Evolutionary conservation across 108 stramenopile species (phyloP).

Genomic region (Fragilaria radians): DNA sequence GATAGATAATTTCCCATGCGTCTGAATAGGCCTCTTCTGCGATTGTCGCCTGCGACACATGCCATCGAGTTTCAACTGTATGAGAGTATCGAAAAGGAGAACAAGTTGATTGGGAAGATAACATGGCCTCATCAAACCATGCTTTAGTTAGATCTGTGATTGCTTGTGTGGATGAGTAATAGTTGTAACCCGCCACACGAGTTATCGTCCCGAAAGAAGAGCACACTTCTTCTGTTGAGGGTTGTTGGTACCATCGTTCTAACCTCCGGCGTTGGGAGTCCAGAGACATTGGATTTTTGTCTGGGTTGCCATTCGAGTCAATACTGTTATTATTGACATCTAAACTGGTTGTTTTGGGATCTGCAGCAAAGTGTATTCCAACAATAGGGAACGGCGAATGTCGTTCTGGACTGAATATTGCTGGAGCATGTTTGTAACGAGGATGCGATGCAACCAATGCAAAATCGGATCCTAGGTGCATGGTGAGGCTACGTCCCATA

Average conservation of each 20-base stretch:
- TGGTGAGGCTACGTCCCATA: neutral
- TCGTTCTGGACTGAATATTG: conserved; percentile 22
- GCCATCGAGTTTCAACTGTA: neutral
- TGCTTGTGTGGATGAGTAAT: neutral
- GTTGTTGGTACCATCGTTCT: conserved; percentile 3
- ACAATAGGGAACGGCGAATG: conserved; percentile 32
- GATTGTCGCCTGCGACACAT: conserved; percentile 3
- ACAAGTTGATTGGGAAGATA: neutral
- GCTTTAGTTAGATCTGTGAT: neutral
- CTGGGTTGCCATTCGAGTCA: neutral
- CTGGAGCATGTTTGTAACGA: conserved; percentile 26
- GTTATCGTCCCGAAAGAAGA: too few relatives aligned
- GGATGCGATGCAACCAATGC: conserved; percentile 19
- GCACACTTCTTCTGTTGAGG: conserved; percentile 2
- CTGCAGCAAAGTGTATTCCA: conserved; percentile 11
- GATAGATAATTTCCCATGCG: conserved; percentile 2
- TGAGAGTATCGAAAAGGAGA: neutral
- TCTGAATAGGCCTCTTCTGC: conserved; percentile 10
- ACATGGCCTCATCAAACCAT: conserved; percentile 4
- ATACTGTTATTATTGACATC: neutral
- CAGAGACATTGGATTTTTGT: neutral
- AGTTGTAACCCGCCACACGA: too few relatives aligned
- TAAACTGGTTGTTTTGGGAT: neutral
- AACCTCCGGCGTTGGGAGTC: neutral
- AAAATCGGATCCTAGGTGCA: conserved; percentile 1